Evolutionary conservation across 371 early-diverging fungal species (phyloP), one percentile per base, ranked within the genome.

Genomic region (Syncephalis plumigaleata): DNA sequence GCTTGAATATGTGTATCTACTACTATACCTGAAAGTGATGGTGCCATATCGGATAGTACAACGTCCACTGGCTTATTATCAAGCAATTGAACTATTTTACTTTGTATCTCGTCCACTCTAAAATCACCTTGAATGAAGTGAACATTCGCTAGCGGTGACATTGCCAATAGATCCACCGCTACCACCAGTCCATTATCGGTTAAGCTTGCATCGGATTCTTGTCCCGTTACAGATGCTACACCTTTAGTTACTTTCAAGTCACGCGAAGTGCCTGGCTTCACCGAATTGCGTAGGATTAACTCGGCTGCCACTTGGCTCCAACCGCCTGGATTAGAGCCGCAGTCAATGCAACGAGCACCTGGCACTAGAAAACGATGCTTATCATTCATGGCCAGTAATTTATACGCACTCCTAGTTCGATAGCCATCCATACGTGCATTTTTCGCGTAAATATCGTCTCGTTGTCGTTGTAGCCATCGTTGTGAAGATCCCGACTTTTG

Each of bases 271-370:
- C 17, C 16, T 55, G 53, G 24, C 39, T 39, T 17, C 46, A 48
- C 1, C 18, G 47, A 21, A 49, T 50, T 47, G 1, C 27, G 42
- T 15, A 55, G 45, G 1, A 59, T 59, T 24, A 55, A 58, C 39
- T 61, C 60, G 1, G 70, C 70, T 5, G 74, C 68, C n/a, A 89
- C 87, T 59, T 92, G 91, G 51, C 82, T 73, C 93, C 93, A 94
- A 16, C 91, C 87, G 17, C 95, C 93, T 0, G 95, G 95, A 3
- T 83, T 73, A 17, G 90, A 88, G 4, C 95, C 92, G 46, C 87
- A 74, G 56, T 94, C 95, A 26, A 87, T 64, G 3, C 82, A 68
- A 24, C 75, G 66, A 24, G 63, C 39, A 4, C 71, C 67, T 20
- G 59, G 58, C 27, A 64, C 66, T 3, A 88, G 50, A 11, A 91